phyloP scores from a whole-genome alignment of 2,329 filamentous ascomycete species.

The Aspergillus tubingensis region DNA sequence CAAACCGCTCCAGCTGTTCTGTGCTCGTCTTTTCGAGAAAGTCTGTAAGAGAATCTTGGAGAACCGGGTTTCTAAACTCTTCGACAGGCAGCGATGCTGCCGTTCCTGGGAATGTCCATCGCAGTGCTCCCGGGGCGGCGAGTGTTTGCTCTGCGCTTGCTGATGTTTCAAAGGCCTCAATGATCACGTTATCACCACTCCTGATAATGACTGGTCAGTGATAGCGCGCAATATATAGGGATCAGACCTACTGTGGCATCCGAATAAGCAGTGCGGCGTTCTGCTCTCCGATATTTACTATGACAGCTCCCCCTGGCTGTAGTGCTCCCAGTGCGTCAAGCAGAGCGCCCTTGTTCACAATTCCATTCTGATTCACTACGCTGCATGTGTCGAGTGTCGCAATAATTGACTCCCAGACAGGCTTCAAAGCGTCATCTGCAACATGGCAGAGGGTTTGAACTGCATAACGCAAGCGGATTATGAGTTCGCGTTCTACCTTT shows the following conservation, averaged over 20 bases:
- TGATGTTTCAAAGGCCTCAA: slow-evolving; percentile 65
- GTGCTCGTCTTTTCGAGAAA: slow-evolving; percentile 61
- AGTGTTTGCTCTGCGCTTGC: slow-evolving; percentile 56
- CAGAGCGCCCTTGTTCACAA: slow-evolving; percentile 26
- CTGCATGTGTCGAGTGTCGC: slow-evolving; percentile 18
- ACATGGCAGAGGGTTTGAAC: background rate
- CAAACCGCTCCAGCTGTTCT: slow-evolving; percentile 57
- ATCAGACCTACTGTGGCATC: slow-evolving; percentile 16
- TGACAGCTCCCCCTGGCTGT: slow-evolving; percentile 35
- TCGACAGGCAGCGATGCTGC: slow-evolving; percentile 51
- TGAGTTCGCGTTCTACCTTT: slow-evolving; percentile 29
- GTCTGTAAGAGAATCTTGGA: slow-evolving; percentile 51
- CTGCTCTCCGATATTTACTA: slow-evolving; percentile 51
- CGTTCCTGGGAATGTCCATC: slow-evolving; percentile 62
- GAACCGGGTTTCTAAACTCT: slow-evolving; percentile 42
- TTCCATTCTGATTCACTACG: slow-evolving; percentile 15
- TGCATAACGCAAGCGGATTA: slow-evolving; percentile 28
- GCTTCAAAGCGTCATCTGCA: background rate
- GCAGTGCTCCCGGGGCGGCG: slow-evolving; percentile 52
- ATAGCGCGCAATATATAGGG: accelerated
- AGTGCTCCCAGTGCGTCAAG: slow-evolving; percentile 31
- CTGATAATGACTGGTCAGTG: background rate
- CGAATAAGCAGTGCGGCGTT: slow-evolving; percentile 53
- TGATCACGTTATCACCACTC: slow-evolving; percentile 38
- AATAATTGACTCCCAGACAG: slow-evolving; percentile 10